A percentile compares a stretch with the other conserved stretches of the same genome.
Evolutionary conservation across 495 filamentous ascomycete genomes (phyloP).

Genomic region (Lineolata rhizophorae): DNA sequence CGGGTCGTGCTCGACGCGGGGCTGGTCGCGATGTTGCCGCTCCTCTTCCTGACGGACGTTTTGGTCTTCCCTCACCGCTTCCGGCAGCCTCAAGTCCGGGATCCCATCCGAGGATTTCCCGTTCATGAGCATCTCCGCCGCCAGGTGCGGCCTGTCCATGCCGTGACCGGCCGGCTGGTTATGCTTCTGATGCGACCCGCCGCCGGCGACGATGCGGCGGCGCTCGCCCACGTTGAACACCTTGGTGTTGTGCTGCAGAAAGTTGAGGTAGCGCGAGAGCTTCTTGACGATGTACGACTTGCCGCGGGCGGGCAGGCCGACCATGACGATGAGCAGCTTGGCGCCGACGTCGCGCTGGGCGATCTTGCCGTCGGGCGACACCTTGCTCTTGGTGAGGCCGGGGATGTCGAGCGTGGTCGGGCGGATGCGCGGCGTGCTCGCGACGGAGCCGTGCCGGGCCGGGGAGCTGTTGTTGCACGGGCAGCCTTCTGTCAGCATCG

Average conservation of each 20-base stretch:
- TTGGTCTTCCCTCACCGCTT: background rate
- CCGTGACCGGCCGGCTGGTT: slow-evolving; percentile 12
- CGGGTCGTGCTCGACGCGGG: background rate
- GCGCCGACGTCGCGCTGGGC: slow-evolving; percentile 78
- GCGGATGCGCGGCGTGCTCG: slow-evolving; percentile 28
- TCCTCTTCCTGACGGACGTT: background rate
- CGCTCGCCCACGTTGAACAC: slow-evolving; percentile 97
- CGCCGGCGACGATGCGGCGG: slow-evolving; percentile 54
- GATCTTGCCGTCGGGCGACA: slow-evolving; percentile 86
- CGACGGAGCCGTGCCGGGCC: slow-evolving; percentile 24
- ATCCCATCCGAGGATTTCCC: slow-evolving; percentile 1
- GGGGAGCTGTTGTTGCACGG: slow-evolving; percentile 6
- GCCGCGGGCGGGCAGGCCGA: slow-evolving; percentile 79
- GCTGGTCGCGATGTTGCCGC: too few species aligned
- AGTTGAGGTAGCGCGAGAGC: slow-evolving; percentile 80
- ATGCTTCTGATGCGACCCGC: too few species aligned
- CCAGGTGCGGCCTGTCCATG: slow-evolving; percentile 4
- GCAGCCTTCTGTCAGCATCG: slow-evolving; percentile 18
- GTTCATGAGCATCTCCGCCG: slow-evolving; percentile 18
- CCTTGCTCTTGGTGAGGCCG: slow-evolving; percentile 72
- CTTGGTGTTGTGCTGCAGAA: slow-evolving; percentile 83
- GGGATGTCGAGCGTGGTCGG: slow-evolving; percentile 25
- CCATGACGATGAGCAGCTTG: slow-evolving; percentile 96
- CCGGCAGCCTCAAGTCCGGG: slow-evolving; percentile 4
- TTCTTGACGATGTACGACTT: slow-evolving; percentile 99